Percentiles rank a stretch among this genome's conserved stretches.
These are phyloP conservation scores for Beauveria australis DNA, from an alignment of 2,329 filamentous ascomycete species.

Conservation along the genomic window DNA sequence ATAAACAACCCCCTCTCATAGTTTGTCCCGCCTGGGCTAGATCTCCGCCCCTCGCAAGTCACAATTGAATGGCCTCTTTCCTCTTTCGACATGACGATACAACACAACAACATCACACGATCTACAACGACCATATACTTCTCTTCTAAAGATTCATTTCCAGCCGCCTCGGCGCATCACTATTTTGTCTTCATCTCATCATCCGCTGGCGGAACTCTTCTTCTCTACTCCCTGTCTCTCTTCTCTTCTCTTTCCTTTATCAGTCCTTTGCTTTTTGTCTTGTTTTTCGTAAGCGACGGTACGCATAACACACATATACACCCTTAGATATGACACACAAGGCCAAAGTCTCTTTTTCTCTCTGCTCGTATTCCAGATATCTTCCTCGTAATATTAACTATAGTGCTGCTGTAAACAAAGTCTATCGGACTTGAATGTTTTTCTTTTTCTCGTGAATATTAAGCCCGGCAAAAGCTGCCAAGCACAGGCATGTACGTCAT, in stretches of 20 bases:
- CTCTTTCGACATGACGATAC: background rate
- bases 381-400: background rate
- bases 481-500: background rate
- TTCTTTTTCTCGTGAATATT: background rate
- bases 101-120: background rate
- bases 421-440: background rate
- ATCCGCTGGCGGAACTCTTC: conserved; percentile 3
- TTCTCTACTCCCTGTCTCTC: background rate
- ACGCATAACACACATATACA: background rate
- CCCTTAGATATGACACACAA: background rate
- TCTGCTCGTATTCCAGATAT: background rate
- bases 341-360: background rate
- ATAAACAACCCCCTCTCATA: background rate
- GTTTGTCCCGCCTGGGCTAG: background rate
- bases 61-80: background rate
- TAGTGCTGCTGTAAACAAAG: background rate
- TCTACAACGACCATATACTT: background rate
- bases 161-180: background rate
- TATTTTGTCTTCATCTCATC: background rate
- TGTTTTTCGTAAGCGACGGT: background rate
- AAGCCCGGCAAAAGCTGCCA: background rate
- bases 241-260: background rate
- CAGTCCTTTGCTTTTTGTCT: background rate
- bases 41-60: background rate
- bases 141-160: background rate